Conservation (phyloP, 2,329 filamentous ascomycete genomes). For the Penicillium sp. region DNA sequence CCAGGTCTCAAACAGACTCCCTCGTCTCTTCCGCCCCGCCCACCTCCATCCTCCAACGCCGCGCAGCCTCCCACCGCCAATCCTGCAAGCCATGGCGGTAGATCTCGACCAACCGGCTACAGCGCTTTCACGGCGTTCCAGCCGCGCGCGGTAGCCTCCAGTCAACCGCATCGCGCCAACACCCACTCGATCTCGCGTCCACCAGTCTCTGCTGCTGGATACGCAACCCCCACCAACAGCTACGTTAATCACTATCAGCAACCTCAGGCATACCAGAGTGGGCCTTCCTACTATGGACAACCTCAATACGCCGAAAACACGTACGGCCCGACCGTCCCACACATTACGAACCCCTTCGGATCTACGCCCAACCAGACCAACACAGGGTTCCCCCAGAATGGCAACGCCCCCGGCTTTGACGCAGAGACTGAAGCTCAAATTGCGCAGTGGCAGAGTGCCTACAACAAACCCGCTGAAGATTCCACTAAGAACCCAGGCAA, state of each 20-base stretch:
- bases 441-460: constrained; percentile 92
- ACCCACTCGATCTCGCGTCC: constrained; percentile 40
- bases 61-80: constrained; percentile 41
- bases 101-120: constrained; percentile 33
- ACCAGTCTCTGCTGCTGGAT: constrained; percentile 35
- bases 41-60: constrained; percentile 57
- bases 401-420: constrained; percentile 52
- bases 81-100: constrained; percentile 34
- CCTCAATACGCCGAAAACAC: constrained; percentile 48
- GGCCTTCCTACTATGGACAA: constrained; percentile 49
- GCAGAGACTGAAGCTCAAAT: constrained; percentile 88
- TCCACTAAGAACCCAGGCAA: constrained; percentile 27
- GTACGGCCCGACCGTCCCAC: constrained; percentile 58
- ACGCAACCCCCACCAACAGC: constrained; percentile 40
- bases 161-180: constrained; percentile 40
- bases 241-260: constrained; percentile 47
- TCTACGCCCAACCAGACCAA: constrained; percentile 40
- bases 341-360: constrained; percentile 80
- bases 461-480: constrained; percentile 53
- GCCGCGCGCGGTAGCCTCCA: constrained; percentile 58
- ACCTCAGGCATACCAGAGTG: constrained; percentile 36
- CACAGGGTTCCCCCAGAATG: constrained; percentile 34
- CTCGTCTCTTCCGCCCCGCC: constrained; percentile 73
- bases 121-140: constrained; percentile 58
- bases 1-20: constrained; percentile 63